Conservation (phyloP, 2,329 filamentous ascomycete species). For the Thermoascus crustaceus region DNA sequence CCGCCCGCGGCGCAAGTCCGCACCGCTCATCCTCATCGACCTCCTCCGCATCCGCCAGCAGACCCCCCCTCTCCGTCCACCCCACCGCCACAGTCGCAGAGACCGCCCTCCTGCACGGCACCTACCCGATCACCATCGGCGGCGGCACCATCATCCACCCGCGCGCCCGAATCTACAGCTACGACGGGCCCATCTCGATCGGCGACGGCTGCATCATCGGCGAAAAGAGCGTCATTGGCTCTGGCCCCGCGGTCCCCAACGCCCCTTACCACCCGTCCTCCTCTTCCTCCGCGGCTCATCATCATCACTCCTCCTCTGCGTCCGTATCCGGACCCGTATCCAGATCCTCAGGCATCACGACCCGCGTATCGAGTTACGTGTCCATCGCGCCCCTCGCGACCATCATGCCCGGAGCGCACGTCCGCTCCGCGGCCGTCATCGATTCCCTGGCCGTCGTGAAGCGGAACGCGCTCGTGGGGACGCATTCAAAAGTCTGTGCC, state of each 20-base stretch:
- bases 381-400: slow-evolving; percentile 30
- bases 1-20: slow-evolving; percentile 6
- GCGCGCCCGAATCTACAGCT: slow-evolving; percentile 68
- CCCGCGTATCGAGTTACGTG: slow-evolving; percentile 32
- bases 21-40: slow-evolving; percentile 13
- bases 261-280: slow-evolving; percentile 5
- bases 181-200: slow-evolving; percentile 68
- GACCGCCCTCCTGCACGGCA: slow-evolving; percentile 46
- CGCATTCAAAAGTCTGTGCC: slow-evolving; percentile 63
- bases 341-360: slow-evolving; percentile 11
- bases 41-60: slow-evolving; percentile 20
- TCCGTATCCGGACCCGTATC: slow-evolving; percentile 2
- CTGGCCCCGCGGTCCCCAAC: slow-evolving; percentile 46
- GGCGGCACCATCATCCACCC: slow-evolving; percentile 79
- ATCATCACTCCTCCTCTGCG: slow-evolving; percentile 4
- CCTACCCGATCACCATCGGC: slow-evolving; percentile 68
- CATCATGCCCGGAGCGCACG: slow-evolving; percentile 30
- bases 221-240: slow-evolving; percentile 48
- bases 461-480: slow-evolving; percentile 25
- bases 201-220: slow-evolving; percentile 75
- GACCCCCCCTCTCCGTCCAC: slow-evolving; percentile 29
- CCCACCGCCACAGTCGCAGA: slow-evolving; percentile 33
- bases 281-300: slow-evolving; percentile 4
- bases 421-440: slow-evolving; percentile 30
- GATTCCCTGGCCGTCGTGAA: slow-evolving; percentile 40